These are phyloP conservation scores for Musa schizocarpa DNA, from an alignment of 176 grass and related monocot species.

Conservation along the genomic window DNA sequence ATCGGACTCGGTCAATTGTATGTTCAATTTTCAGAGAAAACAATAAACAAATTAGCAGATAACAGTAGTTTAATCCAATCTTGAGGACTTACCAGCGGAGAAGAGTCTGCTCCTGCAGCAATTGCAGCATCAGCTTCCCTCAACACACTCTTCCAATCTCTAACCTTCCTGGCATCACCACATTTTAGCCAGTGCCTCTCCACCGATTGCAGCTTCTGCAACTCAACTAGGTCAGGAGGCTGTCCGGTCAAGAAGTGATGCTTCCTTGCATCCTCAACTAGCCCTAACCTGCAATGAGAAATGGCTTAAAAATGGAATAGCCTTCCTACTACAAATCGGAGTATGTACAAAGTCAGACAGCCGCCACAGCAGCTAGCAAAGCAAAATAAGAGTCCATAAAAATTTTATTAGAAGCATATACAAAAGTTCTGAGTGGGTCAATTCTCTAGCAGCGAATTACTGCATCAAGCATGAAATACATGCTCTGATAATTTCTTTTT, in stretches of 20 bases:
- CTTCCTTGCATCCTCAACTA: conserved; percentile 9
- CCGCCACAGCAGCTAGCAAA: too few relatives aligned
- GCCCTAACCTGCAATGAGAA: conserved; percentile 11
- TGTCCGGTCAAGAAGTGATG: not conserved
- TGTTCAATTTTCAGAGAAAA: not conserved
- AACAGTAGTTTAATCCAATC: not conserved
- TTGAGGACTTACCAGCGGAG: not conserved
- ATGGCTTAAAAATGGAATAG: not conserved
- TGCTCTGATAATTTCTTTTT: not conserved
- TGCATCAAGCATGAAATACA: not conserved
- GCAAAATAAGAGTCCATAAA: too few relatives aligned
- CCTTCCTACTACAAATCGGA: not conserved
- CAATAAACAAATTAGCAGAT: not conserved
- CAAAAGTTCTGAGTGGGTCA: not conserved
- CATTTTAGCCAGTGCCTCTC: conserved; percentile 8
- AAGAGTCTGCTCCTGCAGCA: conserved; percentile 13
- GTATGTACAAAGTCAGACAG: not conserved
- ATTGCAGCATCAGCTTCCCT: conserved; percentile 9
- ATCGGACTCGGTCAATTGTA: not conserved
- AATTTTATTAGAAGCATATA: not conserved
- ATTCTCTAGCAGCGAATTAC: not conserved
- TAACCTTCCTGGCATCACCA: not conserved
- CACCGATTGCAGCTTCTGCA: conserved; percentile 9
- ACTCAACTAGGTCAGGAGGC: not conserved
- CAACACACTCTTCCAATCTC: conserved; percentile 3